Conservation (phyloP, 352 stramenopile species). For the Phytophthora gonapodyides region DNA sequence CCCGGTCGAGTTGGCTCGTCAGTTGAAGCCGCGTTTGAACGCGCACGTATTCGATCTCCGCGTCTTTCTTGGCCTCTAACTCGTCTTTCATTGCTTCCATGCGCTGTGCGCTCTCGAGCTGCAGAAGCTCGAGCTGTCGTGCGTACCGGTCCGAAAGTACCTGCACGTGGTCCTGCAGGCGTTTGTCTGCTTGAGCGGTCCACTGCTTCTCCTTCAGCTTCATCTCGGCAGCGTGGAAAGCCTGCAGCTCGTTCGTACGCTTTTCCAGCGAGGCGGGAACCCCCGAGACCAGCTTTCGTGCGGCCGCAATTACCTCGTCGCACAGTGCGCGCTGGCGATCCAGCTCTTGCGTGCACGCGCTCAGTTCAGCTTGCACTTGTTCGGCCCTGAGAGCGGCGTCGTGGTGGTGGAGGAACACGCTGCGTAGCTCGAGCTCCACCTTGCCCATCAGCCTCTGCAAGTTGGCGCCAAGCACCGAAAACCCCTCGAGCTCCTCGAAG, state of each 20-base stretch:
- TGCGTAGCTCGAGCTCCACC: conserved; percentile 42
- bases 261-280: conserved; percentile 26
- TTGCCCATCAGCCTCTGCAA: conserved; percentile 39
- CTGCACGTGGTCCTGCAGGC: conserved; percentile 31
- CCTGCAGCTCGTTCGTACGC: conserved; percentile 35
- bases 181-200: conserved; percentile 31
- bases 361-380: conserved; percentile 23
- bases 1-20: conserved; percentile 37
- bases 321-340: conserved; percentile 25
- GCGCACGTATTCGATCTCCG: conserved; percentile 45
- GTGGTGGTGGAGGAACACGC: conserved; percentile 38
- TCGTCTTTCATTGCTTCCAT: conserved; percentile 34
- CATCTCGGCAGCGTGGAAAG: conserved; percentile 36
- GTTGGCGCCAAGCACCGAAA: conserved; percentile 37
- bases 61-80: conserved; percentile 35
- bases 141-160: conserved; percentile 23
- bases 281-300: conserved; percentile 25
- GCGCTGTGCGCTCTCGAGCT: conserved; percentile 33
- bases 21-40: conserved; percentile 45
- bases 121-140: conserved; percentile 29
- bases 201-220: conserved; percentile 43
- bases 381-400: conserved; percentile 35
- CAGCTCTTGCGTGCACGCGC: conserved; percentile 15
- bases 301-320: conserved; percentile 40
- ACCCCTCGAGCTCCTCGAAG: conserved; percentile 54